Evolutionary conservation across 257 asterid genomes (phyloP).

Genomic region (Ballota nigra): DNA sequence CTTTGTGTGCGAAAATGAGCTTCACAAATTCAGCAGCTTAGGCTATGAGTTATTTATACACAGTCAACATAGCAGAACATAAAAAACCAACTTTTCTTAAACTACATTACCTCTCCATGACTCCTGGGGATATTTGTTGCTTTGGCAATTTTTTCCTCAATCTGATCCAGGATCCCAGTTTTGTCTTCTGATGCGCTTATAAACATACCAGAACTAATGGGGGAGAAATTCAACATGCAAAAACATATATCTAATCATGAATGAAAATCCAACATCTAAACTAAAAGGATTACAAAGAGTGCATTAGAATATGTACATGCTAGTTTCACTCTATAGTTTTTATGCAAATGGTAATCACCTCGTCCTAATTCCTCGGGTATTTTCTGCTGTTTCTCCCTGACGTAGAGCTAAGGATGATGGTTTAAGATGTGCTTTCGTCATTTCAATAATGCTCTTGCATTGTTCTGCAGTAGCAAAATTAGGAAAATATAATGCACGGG

Average conservation of each 20-base stretch:
- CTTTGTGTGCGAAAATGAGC: background rate
- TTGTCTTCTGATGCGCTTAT: conserved; percentile 80
- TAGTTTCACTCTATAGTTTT: conserved; percentile 17
- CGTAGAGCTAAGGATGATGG: conserved; percentile 88
- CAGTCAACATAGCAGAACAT: background rate
- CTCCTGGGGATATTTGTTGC: conserved; percentile 67
- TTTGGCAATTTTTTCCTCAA: conserved; percentile 83
- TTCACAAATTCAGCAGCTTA: background rate
- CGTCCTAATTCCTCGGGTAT: conserved; percentile 83
- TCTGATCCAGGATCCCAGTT: conserved; percentile 58
- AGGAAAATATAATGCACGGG: conserved; percentile 82
- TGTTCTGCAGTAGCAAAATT: conserved; percentile 85
- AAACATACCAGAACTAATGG: conserved; percentile 79
- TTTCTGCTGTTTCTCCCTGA: conserved; percentile 79
- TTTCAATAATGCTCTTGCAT: conserved; percentile 58
- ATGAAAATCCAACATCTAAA: background rate
- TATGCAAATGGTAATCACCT: conserved; percentile 52
- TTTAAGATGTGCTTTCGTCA: conserved; percentile 52
- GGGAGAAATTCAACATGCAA: conserved; percentile 10
- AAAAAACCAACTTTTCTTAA: background rate
- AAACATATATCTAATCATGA: background rate
- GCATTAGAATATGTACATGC: background rate
- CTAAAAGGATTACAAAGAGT: background rate
- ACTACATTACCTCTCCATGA: conserved; percentile 74
- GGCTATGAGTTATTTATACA: background rate